These are phyloP conservation scores for Yamadazyma blattariae DNA, from an alignment of 1,139 yeast species.

Conservation along the genomic window DNA sequence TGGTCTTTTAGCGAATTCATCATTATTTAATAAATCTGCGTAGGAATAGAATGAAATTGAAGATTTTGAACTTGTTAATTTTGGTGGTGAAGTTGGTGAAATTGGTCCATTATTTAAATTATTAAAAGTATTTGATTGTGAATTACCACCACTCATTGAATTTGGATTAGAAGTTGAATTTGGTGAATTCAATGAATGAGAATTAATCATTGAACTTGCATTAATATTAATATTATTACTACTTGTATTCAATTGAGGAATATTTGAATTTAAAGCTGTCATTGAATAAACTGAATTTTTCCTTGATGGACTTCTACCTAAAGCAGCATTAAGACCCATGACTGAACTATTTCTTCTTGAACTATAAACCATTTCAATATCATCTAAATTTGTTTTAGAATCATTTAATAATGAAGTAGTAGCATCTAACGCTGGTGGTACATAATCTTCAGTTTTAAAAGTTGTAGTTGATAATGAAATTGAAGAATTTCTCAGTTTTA, in stretches of 20 bases:
- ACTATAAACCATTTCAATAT: conserved; percentile 67
- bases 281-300: conserved; percentile 39
- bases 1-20: conserved; percentile 60
- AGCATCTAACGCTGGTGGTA: conserved; percentile 84
- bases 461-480: conserved; percentile 27
- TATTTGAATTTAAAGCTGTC: conserved; percentile 15
- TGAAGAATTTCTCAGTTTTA: conserved; percentile 23
- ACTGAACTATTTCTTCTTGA: conserved; percentile 59
- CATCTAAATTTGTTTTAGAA: conserved; percentile 55
- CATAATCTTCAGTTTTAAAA: conserved; percentile 54
- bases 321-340: conserved; percentile 57
- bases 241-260: neutral
- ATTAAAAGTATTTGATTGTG: neutral
- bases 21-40: conserved; percentile 73
- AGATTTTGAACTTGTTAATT: conserved; percentile 41
- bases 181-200: neutral
- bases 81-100: conserved; percentile 38
- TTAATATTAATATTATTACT: neutral
- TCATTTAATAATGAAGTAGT: conserved; percentile 63
- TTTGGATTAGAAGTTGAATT: neutral
- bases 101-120: conserved; percentile 7
- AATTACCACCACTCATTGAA: neutral
- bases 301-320: conserved; percentile 39
- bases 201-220: neutral
- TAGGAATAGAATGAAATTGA: conserved; percentile 69